A percentile compares a stretch with the other conserved stretches of the same genome.
These are phyloP conservation scores for Curvularia sp. DNA, from an alignment of 2,329 filamentous ascomycete species.

Conservation along the genomic window DNA sequence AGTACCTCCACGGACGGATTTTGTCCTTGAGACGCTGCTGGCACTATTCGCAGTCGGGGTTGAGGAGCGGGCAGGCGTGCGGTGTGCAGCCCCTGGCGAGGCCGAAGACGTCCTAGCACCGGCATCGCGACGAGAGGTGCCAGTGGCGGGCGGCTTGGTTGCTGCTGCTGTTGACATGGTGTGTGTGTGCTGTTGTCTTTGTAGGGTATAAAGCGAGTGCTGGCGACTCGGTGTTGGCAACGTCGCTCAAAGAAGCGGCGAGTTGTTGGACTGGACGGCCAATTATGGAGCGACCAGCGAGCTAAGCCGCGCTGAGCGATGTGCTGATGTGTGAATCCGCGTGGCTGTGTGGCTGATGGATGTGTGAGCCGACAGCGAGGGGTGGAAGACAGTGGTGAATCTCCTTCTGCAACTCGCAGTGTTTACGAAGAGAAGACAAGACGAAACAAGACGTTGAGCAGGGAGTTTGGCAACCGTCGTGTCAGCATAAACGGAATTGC, in stretches of 20 bases:
- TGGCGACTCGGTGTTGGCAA: slow-evolving; percentile 19
- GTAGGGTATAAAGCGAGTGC: slow-evolving; percentile 16
- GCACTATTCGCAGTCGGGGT: slow-evolving; percentile 41
- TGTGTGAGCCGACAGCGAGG: background rate
- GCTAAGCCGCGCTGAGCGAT: slow-evolving; percentile 15
- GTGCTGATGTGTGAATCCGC: slow-evolving; percentile 10
- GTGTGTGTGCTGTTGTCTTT: slow-evolving; percentile 13
- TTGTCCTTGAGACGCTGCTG: slow-evolving; percentile 41
- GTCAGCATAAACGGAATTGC: slow-evolving; percentile 18
- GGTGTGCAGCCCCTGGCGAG: slow-evolving; percentile 43
- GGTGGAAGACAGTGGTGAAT: background rate
- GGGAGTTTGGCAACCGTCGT: slow-evolving; percentile 7
- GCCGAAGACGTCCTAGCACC: slow-evolving; percentile 32
- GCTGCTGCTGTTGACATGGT: slow-evolving; percentile 47
- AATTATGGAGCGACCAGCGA: slow-evolving; percentile 20
- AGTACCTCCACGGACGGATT: slow-evolving; percentile 41
- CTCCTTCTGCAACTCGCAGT: slow-evolving; percentile 12
- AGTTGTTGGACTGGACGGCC: slow-evolving; percentile 17
- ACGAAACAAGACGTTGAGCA: slow-evolving; percentile 17
- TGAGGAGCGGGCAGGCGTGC: slow-evolving; percentile 42
- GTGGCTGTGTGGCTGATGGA: slow-evolving; percentile 20
- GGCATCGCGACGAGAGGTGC: slow-evolving; percentile 40
- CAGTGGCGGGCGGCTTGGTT: slow-evolving; percentile 47
- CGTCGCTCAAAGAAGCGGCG: slow-evolving; percentile 22
- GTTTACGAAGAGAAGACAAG: slow-evolving; percentile 18